A percentile compares a stretch with the other conserved stretches of the same genome.
phyloP scores from a whole-genome alignment of 2,329 filamentous ascomycete species.

The Raffaelea ambrosiae region DNA sequence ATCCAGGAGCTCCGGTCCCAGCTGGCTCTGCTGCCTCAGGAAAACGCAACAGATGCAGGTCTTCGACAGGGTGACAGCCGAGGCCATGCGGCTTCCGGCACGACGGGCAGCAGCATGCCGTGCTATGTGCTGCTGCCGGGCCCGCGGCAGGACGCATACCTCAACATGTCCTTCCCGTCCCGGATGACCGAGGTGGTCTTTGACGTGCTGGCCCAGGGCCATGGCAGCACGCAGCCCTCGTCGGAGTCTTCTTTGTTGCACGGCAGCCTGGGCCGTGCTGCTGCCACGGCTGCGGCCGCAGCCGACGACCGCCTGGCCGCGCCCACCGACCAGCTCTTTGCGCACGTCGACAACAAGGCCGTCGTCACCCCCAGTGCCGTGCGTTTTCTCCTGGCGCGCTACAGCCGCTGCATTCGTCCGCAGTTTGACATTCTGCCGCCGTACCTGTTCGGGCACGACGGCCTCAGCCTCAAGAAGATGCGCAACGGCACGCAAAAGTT shows the following conservation, averaged over 20 bases:
- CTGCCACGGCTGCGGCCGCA: no score
- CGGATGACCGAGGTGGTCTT: not conserved
- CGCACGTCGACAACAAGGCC: not conserved
- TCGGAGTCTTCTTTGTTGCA: no score
- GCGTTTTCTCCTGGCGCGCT: not conserved
- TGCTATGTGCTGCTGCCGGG: not conserved
- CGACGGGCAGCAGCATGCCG: not conserved
- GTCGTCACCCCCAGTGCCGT: slow-evolving; percentile 1
- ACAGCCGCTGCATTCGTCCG: slow-evolving; percentile 2
- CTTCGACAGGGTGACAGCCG: not conserved
- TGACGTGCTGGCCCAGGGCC: not conserved
- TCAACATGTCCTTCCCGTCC: not conserved
- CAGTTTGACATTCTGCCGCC: slow-evolving; percentile 1
- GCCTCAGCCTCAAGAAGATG: slow-evolving; percentile 1
- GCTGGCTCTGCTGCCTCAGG: slow-evolving; percentile 1
- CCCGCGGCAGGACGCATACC: not conserved
- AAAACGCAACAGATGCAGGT: not conserved
- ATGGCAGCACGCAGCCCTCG: no score
- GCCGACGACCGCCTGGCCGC: no score
- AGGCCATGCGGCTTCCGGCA: no score
- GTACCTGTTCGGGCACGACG: not conserved
- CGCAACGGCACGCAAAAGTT: not conserved
- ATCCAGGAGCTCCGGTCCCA: slow-evolving; percentile 3
- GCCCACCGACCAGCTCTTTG: no score
- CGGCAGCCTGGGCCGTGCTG: no score